Conservation (phyloP, 192 early-diverging fungal genomes). For the Coemansia sp. region DNA sequence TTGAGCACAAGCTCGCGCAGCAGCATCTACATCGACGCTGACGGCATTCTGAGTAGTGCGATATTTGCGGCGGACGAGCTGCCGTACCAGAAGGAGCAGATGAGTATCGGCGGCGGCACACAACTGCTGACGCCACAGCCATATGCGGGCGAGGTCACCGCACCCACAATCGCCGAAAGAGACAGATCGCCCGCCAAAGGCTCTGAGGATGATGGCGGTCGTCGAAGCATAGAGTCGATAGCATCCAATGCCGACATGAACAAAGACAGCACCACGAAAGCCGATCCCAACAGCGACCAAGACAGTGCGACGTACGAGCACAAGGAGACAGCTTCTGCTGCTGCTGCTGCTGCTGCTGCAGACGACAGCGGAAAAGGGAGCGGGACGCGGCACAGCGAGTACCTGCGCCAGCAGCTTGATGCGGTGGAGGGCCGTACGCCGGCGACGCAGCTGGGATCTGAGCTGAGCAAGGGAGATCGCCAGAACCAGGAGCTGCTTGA, state of each 20-base stretch:
- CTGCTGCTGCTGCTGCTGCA: no score
- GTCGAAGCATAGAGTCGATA: background rate
- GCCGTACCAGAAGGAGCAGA: constrained; percentile 34
- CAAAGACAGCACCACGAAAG: background rate
- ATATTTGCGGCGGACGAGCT: constrained; percentile 34
- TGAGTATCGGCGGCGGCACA: background rate
- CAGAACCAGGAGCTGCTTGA: constrained; percentile 60
- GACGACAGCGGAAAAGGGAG: background rate
- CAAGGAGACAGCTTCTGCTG: constrained; percentile 2
- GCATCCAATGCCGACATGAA: constrained; percentile 2
- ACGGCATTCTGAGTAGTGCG: constrained; percentile 28
- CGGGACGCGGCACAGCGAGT: constrained; percentile 24
- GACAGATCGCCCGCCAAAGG: background rate
- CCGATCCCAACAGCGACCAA: background rate
- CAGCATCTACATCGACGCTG: constrained; percentile 43
- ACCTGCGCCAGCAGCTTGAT: constrained; percentile 39
- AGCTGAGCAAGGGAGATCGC: constrained; percentile 58
- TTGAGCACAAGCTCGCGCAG: constrained; percentile 10
- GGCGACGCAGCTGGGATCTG: constrained; percentile 54
- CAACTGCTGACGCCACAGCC: constrained; percentile 2
- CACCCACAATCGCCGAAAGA: constrained; percentile 22
- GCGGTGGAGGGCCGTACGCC: constrained; percentile 33
- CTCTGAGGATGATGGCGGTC: background rate
- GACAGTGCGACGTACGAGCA: background rate
- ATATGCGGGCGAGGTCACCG: constrained; percentile 9